Conservation (phyloP, 2,329 filamentous ascomycete species). For the Ophiostoma angusticollis region DNA sequence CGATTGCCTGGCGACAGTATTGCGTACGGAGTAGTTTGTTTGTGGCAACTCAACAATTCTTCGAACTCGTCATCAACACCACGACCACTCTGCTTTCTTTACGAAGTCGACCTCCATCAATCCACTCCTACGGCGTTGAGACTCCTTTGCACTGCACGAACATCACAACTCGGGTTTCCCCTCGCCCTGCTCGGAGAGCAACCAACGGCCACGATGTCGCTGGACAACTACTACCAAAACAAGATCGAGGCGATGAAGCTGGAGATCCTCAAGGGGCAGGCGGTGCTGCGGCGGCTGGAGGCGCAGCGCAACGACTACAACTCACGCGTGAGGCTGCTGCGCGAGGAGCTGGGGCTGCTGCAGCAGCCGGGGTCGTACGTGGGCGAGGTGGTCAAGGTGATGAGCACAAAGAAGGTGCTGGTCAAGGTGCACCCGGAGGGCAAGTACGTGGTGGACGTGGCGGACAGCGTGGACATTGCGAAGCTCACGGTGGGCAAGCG, state of each 20-base stretch:
- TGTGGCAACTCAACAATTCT: too few species aligned
- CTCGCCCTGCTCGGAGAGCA: not conserved
- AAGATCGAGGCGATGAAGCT: constrained; percentile 99
- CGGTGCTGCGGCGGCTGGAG: constrained; percentile 84
- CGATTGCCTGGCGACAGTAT: too few species aligned
- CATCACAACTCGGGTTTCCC: not conserved
- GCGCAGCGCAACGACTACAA: constrained; percentile 99
- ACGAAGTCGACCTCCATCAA: too few species aligned
- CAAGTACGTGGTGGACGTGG: constrained; percentile 98
- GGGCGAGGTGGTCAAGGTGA: constrained; percentile 99
- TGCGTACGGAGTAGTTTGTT: too few species aligned
- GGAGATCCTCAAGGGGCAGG: constrained; percentile 98
- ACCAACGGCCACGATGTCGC: constrained; percentile 57
- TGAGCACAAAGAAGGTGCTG: constrained; percentile 98
- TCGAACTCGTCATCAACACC: too few species aligned
- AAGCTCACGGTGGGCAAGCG: constrained; percentile 98
- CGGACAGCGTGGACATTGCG: constrained; percentile 83
- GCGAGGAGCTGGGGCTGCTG: constrained; percentile 88
- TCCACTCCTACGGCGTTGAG: too few species aligned
- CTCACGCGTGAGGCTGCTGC: constrained; percentile 83
- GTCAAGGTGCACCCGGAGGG: constrained; percentile 99
- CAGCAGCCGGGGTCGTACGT: constrained; percentile 98
- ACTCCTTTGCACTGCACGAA: too few species aligned
- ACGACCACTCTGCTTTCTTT: too few species aligned
- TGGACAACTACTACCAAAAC: constrained; percentile 98